These are phyloP conservation scores for Podospora anserina DNA, from an alignment of 495 filamentous ascomycete genomes.

Conservation along the genomic window DNA sequence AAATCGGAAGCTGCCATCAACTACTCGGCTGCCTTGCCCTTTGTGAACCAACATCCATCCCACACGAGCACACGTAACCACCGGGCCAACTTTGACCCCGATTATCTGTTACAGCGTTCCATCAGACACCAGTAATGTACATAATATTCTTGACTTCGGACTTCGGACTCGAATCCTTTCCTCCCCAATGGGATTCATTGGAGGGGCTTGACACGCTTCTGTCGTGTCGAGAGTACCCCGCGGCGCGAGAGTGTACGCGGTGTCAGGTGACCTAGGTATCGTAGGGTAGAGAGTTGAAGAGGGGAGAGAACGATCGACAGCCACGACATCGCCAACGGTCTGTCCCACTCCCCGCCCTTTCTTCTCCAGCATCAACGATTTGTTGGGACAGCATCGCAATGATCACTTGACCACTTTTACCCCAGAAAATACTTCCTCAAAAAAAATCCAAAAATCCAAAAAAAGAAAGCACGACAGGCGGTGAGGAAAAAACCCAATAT, in stretches of 20 bases:
- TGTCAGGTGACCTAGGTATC: constrained; percentile 20
- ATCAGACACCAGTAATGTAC: background rate
- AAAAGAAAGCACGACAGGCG: background rate
- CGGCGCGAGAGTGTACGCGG: constrained; percentile 14
- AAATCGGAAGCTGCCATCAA: background rate
- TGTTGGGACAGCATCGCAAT: background rate
- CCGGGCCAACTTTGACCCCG: background rate
- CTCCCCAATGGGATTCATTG: background rate
- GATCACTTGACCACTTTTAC: background rate
- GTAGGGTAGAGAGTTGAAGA: background rate
- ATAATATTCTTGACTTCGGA: background rate
- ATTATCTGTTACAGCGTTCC: background rate
- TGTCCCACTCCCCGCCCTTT: background rate
- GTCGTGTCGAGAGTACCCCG: constrained; percentile 10
- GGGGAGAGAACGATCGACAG: background rate
- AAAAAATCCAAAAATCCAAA: background rate
- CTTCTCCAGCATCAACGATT: background rate
- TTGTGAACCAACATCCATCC: background rate
- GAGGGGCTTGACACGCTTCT: background rate
- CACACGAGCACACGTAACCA: background rate
- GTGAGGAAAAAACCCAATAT: background rate
- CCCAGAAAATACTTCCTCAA: background rate
- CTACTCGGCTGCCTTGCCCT: background rate
- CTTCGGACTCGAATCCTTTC: background rate
- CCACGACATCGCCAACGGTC: background rate